Conservation (phyloP, 805 yeast species). For the Suhomyces canberraensis region DNA sequence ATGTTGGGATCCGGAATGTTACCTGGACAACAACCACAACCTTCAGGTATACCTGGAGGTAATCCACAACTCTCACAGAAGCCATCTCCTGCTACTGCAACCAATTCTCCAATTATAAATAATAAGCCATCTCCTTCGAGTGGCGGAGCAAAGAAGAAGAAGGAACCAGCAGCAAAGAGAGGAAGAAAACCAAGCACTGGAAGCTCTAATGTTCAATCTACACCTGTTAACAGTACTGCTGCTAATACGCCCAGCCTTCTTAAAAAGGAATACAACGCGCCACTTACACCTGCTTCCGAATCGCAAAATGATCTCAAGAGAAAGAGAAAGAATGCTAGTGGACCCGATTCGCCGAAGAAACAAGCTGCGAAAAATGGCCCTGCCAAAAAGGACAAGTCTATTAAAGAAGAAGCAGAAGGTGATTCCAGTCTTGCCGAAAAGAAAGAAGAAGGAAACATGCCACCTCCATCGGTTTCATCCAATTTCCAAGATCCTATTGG, state of each 20-base stretch:
- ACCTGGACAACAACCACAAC: constrained; percentile 18
- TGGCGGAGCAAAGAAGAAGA: constrained; percentile 21
- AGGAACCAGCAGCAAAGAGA: constrained; percentile 29
- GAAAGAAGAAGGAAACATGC: constrained; percentile 21
- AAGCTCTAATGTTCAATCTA: constrained; percentile 13
- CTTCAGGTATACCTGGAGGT: constrained; percentile 4
- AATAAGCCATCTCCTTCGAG: constrained; percentile 34
- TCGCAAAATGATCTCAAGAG: constrained; percentile 24
- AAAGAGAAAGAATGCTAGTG: constrained; percentile 26
- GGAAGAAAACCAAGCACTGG: constrained; percentile 31
- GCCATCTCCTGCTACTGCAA: constrained; percentile 23
- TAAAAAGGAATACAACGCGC: constrained; percentile 38
- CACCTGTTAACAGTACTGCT: constrained; percentile 12
- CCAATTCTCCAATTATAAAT: constrained; percentile 30
- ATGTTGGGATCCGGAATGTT: constrained; percentile 16
- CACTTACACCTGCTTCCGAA: constrained; percentile 42
- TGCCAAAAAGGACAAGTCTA: constrained; percentile 23
- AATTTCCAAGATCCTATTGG: constrained; percentile 18
- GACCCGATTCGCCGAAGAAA: constrained; percentile 36
- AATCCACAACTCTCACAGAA: constrained; percentile 10
- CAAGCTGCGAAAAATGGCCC: constrained; percentile 11
- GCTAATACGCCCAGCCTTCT: constrained; percentile 19
- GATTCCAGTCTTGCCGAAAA: constrained; percentile 12
- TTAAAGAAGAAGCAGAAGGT: constrained; percentile 19
- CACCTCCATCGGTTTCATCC: constrained; percentile 17